Percentiles rank a stretch among this genome's conserved stretches.
Evolutionary conservation across 805 yeast genomes (phyloP).

Genomic region (Zygotorulaspora sp.): DNA sequence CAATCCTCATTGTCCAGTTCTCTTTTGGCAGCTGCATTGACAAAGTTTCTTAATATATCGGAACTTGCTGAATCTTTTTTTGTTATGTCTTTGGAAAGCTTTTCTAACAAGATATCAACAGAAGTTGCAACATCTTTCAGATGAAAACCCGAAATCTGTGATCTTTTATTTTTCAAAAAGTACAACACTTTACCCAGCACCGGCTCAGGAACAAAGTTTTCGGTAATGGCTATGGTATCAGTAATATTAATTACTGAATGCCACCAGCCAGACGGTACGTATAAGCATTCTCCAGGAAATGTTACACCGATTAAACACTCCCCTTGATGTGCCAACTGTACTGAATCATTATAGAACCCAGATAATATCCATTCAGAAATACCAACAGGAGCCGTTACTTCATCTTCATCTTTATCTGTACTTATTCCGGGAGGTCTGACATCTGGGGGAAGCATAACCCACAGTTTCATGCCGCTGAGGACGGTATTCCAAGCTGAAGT

Average conservation of each 20-base stretch:
- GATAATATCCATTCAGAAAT: slow-evolving; percentile 86
- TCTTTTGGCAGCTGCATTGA: slow-evolving; percentile 28
- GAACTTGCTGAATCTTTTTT: slow-evolving; percentile 7
- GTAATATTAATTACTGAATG: slow-evolving; percentile 84
- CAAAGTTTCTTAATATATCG: slow-evolving; percentile 26
- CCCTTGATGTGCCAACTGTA: slow-evolving; percentile 44
- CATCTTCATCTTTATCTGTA: slow-evolving; percentile 71
- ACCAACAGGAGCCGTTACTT: slow-evolving; percentile 89
- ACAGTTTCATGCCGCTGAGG: slow-evolving; percentile 67
- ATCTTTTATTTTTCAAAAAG: slow-evolving; percentile 61
- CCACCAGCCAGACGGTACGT: slow-evolving; percentile 98
- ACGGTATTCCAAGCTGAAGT: slow-evolving; percentile 90
- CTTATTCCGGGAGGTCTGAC: slow-evolving; percentile 81
- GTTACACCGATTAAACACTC: slow-evolving; percentile 67
- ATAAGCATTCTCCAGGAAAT: slow-evolving; percentile 75
- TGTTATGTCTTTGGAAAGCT: too few species aligned
- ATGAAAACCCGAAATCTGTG: slow-evolving; percentile 79
- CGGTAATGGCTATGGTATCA: slow-evolving; percentile 82
- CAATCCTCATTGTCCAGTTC: slow-evolving; percentile 52
- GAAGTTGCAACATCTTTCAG: slow-evolving; percentile 46
- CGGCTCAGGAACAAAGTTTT: slow-evolving; percentile 73
- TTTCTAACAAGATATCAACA: too few species aligned
- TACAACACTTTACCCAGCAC: slow-evolving; percentile 57
- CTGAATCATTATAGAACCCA: slow-evolving; percentile 72
- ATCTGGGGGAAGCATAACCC: slow-evolving; percentile 85